Evolutionary conservation across 257 asterid genomes (phyloP).

Genomic region (Nicotiana otophora): DNA sequence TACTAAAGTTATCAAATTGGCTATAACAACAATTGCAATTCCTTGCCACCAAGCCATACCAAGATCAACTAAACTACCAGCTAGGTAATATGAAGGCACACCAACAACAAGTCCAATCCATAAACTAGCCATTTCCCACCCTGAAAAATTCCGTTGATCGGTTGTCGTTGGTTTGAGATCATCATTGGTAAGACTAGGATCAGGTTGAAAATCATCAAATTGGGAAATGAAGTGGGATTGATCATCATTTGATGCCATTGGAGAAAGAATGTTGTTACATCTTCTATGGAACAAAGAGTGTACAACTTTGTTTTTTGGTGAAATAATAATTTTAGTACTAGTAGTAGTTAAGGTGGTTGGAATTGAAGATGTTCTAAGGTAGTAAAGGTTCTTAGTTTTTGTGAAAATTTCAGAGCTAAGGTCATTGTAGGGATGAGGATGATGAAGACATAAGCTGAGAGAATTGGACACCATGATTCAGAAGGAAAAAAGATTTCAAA

Average conservation of each 20-base stretch:
- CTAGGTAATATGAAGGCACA: conserved; percentile 82
- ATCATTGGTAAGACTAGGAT: conserved; percentile 63
- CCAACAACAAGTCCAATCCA: conserved; percentile 92
- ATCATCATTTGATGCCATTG: conserved; percentile 30
- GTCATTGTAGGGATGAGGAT: conserved; percentile 34
- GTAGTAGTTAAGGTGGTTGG: conserved; percentile 5
- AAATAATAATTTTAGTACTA: background rate
- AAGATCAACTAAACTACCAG: conserved; percentile 88
- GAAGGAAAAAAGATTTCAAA: conserved; percentile 11
- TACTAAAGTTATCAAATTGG: conserved; percentile 50
- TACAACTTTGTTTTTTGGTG: background rate
- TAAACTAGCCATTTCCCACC: conserved; percentile 69
- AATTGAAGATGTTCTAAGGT: conserved; percentile 2
- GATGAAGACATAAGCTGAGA: conserved; percentile 33
- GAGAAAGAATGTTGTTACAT: background rate
- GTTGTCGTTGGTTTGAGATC: conserved; percentile 67
- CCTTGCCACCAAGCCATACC: conserved; percentile 99
- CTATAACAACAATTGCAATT: conserved; percentile 75
- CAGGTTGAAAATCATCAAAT: conserved; percentile 29
- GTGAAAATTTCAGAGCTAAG: conserved; percentile 14
- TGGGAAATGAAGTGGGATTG: conserved; percentile 10
- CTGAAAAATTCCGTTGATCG: conserved; percentile 49
- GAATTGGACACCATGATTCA: conserved; percentile 45
- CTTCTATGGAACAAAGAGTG: background rate
- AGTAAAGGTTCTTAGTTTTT: conserved; percentile 2